Conservation (phyloP, 2,329 filamentous ascomycete genomes). For the Fusarium falciforme region DNA sequence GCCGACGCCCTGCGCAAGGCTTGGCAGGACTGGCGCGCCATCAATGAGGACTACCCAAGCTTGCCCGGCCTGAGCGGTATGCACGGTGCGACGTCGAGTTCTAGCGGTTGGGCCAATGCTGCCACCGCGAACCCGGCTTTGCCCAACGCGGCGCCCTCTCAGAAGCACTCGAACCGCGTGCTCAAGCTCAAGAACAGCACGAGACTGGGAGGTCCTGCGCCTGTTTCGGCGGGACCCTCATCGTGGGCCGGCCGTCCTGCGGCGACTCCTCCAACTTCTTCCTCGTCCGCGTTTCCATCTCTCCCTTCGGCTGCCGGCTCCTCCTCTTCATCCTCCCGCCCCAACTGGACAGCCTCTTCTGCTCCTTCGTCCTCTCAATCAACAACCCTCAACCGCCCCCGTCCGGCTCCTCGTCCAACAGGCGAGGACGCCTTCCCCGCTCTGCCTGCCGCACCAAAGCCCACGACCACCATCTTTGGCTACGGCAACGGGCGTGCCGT, state of each 20-base stretch:
- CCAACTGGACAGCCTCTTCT: conserved; percentile 46
- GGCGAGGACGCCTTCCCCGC: conserved; percentile 80
- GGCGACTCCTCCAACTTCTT: conserved; percentile 23
- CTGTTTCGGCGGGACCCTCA: conserved; percentile 33
- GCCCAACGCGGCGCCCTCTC: conserved; percentile 53
- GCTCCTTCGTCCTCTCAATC: conserved; percentile 46
- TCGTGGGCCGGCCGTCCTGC: conserved; percentile 38
- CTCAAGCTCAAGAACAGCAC: conserved; percentile 71
- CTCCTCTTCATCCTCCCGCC: conserved; percentile 41
- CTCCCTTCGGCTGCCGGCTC: conserved; percentile 48
- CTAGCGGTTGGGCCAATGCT: conserved; percentile 69
- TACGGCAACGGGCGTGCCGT: conserved; percentile 67
- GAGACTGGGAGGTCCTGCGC: conserved; percentile 53
- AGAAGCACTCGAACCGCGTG: conserved; percentile 65
- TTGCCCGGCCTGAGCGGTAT: conserved; percentile 80
- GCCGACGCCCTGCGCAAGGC: conserved; percentile 79
- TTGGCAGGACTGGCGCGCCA: conserved; percentile 95
- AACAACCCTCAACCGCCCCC: conserved; percentile 31
- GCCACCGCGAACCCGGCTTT: conserved; percentile 66
- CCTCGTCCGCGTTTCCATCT: conserved; percentile 58
- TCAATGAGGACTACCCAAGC: conserved; percentile 95
- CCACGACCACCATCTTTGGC: conserved; percentile 70
- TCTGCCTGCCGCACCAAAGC: conserved; percentile 81
- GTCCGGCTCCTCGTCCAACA: conserved; percentile 37
- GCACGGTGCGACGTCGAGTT: conserved; percentile 68